These are phyloP conservation scores for Camellia granthamiana DNA, from an alignment of 148 eudicot species.

Conservation along the genomic window DNA sequence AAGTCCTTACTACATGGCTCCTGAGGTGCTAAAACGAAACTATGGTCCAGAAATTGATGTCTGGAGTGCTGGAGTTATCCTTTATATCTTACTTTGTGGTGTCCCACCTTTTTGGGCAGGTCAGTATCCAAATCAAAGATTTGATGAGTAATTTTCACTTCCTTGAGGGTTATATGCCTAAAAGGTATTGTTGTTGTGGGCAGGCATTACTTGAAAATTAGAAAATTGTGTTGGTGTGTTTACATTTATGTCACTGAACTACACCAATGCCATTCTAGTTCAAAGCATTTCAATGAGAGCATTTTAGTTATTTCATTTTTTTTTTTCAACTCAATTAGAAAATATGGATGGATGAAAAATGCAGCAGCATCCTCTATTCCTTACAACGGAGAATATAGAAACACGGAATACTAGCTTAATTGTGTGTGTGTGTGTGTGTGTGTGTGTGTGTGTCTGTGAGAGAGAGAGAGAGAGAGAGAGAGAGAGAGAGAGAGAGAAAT, in stretches of 20 bases:
- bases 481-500: too few relatives aligned
- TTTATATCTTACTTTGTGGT: slow-evolving; percentile 59
- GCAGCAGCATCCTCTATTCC: neutral
- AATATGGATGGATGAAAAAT: neutral
- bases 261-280: neutral
- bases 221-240: neutral
- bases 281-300: neutral
- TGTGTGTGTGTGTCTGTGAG: neutral
- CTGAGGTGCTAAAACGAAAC: slow-evolving; percentile 47
- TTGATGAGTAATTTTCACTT: too few relatives aligned
- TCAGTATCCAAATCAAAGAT: slow-evolving; percentile 1
- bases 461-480: too few relatives aligned
- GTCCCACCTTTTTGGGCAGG: slow-evolving; percentile 68
- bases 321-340: neutral
- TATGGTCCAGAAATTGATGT: slow-evolving; percentile 55
- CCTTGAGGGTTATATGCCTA: too few relatives aligned
- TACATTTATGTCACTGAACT: neutral
- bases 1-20: slow-evolving; percentile 65
- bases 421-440: neutral
- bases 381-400: neutral
- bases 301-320: neutral
- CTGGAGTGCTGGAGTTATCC: slow-evolving; percentile 65
- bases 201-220: too few relatives aligned
- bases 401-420: neutral
- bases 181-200: too few relatives aligned